Evolutionary conservation across 129 eudicot genomes (phyloP).

Genomic region (Scalesia atractyloides): DNA sequence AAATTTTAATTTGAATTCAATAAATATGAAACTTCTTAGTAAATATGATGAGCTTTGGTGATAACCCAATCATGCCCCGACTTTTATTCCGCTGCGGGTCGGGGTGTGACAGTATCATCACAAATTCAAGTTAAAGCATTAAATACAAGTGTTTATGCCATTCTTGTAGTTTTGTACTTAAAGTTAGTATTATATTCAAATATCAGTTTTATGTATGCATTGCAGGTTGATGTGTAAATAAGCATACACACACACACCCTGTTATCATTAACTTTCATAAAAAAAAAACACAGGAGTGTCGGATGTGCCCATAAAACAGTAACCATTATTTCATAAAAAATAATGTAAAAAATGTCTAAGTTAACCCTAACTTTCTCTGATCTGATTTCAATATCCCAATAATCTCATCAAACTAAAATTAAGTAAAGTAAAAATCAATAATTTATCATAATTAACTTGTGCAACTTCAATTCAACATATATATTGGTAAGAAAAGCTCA

Average conservation of each 20-base stretch:
- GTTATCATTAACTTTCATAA: neutral
- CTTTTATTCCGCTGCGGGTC: too few species aligned
- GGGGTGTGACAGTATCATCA: too few species aligned
- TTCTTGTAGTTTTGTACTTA: neutral
- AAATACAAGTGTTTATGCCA: neutral
- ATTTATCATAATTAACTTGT: neutral
- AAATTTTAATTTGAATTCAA: too few species aligned
- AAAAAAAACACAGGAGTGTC: neutral
- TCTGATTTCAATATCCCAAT: neutral
- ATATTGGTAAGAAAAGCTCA: neutral
- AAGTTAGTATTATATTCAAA: neutral
- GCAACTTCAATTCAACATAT: neutral
- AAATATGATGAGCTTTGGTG: too few species aligned
- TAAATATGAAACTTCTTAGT: too few species aligned
- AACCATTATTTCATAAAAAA: neutral
- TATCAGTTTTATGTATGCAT: constrained; percentile 6
- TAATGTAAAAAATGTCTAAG: neutral
- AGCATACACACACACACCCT: neutral
- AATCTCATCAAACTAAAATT: too few species aligned
- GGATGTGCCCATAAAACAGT: neutral
- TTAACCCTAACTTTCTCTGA: neutral
- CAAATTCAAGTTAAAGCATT: neutral
- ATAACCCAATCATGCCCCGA: too few species aligned
- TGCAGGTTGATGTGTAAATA: neutral
- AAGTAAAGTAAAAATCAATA: neutral